Conservation (phyloP, 352 stramenopile species). For the Phytopythium montanum region DNA sequence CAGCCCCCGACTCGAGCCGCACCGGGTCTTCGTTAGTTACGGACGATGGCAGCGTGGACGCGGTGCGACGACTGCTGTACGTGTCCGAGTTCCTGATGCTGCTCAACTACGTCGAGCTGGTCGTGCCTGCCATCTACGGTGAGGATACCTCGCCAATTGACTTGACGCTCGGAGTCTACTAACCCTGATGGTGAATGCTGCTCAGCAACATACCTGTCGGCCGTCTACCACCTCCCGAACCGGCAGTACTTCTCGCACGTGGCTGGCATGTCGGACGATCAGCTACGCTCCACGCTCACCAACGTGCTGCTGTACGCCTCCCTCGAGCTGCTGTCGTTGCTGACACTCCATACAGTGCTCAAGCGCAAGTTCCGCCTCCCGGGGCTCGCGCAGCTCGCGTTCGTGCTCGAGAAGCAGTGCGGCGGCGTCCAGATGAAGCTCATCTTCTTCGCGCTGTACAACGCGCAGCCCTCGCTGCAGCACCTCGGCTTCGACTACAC, state of each 20-base stretch:
- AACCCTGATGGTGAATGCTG: neutral
- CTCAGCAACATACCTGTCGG: slow-evolving; percentile 20
- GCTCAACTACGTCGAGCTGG: slow-evolving; percentile 37
- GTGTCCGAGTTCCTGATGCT: slow-evolving; percentile 43
- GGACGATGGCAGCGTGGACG: neutral
- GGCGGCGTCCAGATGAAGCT: slow-evolving; percentile 22
- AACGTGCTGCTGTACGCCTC: slow-evolving; percentile 23
- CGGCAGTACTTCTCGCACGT: slow-evolving; percentile 19
- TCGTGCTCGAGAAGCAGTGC: slow-evolving; percentile 26
- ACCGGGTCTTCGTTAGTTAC: neutral
- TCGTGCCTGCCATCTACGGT: slow-evolving; percentile 39
- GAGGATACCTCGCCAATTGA: neutral
- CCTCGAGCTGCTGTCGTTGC: slow-evolving; percentile 28
- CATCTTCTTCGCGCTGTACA: slow-evolving; percentile 31
- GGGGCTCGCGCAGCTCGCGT: slow-evolving; percentile 22
- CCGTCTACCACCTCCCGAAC: slow-evolving; percentile 28
- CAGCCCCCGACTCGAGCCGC: neutral
- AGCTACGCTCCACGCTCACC: slow-evolving; percentile 11
- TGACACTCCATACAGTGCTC: slow-evolving; percentile 17
- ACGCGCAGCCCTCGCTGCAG: slow-evolving; percentile 15
- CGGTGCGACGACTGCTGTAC: slow-evolving; percentile 25
- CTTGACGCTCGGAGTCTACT: neutral
- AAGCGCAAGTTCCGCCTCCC: slow-evolving; percentile 17
- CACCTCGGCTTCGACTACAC: slow-evolving; percentile 19
- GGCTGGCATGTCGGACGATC: slow-evolving; percentile 9